These are phyloP conservation scores for Boletellus ananas DNA, from an alignment of 768 basidiomycete genomes.

Conservation along the genomic window DNA sequence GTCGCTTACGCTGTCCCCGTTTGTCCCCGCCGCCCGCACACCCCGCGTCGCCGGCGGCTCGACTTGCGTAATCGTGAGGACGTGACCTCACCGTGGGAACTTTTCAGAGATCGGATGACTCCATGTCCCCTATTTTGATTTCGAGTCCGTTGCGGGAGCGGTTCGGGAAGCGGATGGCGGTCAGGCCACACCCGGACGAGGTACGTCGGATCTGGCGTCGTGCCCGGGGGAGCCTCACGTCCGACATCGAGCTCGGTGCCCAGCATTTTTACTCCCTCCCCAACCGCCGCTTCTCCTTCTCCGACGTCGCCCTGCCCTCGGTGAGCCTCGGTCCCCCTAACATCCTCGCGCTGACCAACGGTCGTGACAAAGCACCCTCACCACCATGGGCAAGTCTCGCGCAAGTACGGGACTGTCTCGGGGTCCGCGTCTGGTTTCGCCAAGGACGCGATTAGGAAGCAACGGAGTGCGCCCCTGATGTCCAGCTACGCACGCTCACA, in stretches of 20 bases:
- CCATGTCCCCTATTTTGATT: conserved; percentile 21
- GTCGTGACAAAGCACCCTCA: background rate
- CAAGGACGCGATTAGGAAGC: conserved; percentile 3
- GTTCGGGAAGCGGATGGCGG: conserved; percentile 28
- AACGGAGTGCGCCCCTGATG: conserved; percentile 11
- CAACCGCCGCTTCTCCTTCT: conserved; percentile 29
- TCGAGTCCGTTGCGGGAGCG: conserved; percentile 28
- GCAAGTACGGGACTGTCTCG: conserved; percentile 27
- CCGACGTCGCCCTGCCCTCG: conserved; percentile 12
- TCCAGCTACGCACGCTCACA: conserved; percentile 9
- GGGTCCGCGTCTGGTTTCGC: conserved; percentile 14
- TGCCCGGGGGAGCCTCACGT: background rate
- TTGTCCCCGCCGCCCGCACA: background rate
- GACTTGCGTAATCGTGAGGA: conserved; percentile 2
- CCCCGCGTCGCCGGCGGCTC: no score
- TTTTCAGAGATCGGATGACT: conserved; percentile 21
- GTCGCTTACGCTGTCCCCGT: background rate
- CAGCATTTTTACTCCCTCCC: conserved; percentile 28
- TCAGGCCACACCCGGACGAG: conserved; percentile 24
- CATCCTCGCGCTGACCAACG: background rate
- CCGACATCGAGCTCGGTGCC: background rate
- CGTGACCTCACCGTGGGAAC: conserved; percentile 1
- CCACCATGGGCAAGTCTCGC: conserved; percentile 3
- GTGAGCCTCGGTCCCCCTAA: conserved; percentile 12
- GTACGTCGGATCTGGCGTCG: conserved; percentile 13